phyloP scores from a whole-genome alignment of 139 green algal genomes.

The Chlorella sp. region DNA sequence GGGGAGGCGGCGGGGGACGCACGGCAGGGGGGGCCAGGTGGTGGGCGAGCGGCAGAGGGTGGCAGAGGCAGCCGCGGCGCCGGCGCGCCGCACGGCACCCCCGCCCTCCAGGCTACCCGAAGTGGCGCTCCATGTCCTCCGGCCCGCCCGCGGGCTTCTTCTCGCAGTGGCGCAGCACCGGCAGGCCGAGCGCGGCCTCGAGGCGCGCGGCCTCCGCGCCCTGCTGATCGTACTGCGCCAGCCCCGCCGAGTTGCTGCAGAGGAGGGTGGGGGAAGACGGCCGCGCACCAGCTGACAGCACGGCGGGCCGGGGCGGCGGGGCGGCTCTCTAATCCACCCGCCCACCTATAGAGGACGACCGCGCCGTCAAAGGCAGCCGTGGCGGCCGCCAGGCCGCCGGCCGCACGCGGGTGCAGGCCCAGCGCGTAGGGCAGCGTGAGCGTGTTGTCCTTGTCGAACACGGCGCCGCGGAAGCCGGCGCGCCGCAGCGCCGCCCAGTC shows the following conservation, averaged over 20 bases:
- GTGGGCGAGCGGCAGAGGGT: no score
- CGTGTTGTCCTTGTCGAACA: conserved; percentile 99
- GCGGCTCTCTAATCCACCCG: no score
- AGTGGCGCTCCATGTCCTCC: conserved; percentile 69
- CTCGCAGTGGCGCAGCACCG: conserved; percentile 77
- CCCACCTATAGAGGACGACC: conserved; percentile 82
- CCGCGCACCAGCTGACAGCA: no score
- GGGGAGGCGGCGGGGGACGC: no score
- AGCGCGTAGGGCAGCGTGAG: conserved; percentile 80
- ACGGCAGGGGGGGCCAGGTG: no score
- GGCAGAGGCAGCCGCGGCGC: no score
- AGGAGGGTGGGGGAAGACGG: no score
- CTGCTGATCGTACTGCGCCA: conserved; percentile 89
- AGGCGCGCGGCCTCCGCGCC: conserved; percentile 76
- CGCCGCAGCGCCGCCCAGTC: conserved; percentile 69
- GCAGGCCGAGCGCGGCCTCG: conserved; percentile 76
- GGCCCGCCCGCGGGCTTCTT: conserved; percentile 86
- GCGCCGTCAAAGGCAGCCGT: conserved; percentile 58
- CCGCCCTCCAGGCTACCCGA: conserved; percentile 39
- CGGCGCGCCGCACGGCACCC: no score
- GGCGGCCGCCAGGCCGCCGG: conserved; percentile 53
- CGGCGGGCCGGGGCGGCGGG: no score
- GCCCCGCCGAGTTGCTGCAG: conserved; percentile 93
- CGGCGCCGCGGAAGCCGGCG: conserved; percentile 76
- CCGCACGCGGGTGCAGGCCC: conserved; percentile 43